phyloP scores from a whole-genome alignment of 352 stramenopile genomes.

The Phytopythium helicoides region DNA sequence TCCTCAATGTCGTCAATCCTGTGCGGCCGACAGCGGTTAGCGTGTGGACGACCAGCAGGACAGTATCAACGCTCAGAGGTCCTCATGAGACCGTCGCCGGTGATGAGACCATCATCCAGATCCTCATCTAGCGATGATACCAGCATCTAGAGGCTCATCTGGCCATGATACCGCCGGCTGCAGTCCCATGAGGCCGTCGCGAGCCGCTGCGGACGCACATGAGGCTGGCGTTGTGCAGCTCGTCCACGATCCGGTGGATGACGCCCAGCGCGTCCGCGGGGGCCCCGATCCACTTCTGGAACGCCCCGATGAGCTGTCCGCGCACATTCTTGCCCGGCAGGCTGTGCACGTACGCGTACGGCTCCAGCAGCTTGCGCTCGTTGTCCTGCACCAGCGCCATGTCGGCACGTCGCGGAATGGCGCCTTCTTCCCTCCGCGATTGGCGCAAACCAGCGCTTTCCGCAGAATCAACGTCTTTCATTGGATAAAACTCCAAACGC shows the following conservation, averaged over 20 bases:
- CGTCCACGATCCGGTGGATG: slow-evolving; percentile 94
- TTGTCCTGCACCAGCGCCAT: slow-evolving; percentile 32
- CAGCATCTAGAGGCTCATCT: too few species aligned
- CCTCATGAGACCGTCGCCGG: too few species aligned
- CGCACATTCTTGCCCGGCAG: slow-evolving; percentile 90
- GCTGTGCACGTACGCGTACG: slow-evolving; percentile 85
- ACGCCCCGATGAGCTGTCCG: slow-evolving; percentile 85
- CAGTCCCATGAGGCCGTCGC: too few species aligned
- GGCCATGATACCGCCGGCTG: too few species aligned
- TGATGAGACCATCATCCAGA: too few species aligned
- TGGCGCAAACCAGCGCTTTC: background rate
- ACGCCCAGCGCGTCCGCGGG: slow-evolving; percentile 51
- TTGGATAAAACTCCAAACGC: background rate
- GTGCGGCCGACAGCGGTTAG: slow-evolving; percentile 2
- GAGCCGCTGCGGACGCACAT: too few species aligned
- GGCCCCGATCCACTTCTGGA: slow-evolving; percentile 80
- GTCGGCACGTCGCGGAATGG: background rate
- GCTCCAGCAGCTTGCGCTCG: slow-evolving; percentile 75
- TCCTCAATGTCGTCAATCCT: slow-evolving; percentile 98
- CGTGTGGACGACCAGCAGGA: too few species aligned
- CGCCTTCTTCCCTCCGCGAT: background rate
- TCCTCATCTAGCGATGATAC: too few species aligned
- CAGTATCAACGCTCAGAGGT: too few species aligned
- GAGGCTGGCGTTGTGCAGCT: slow-evolving; percentile 96
- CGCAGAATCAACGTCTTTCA: too few species aligned